Conservation (phyloP, 768 basidiomycete genomes). For the Russula abietina region DNA sequence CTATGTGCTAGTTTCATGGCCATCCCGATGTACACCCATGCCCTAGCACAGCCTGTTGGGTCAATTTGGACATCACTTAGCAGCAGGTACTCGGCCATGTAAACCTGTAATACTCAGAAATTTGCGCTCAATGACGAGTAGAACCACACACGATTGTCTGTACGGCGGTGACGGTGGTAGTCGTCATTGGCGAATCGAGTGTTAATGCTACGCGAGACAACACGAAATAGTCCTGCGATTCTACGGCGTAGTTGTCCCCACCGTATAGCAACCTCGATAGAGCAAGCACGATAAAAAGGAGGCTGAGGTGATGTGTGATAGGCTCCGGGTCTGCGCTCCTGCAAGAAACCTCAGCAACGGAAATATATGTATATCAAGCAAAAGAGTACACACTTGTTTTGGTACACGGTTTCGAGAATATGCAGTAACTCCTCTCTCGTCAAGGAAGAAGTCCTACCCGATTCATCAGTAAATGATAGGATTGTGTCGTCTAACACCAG, state of each 20-base stretch:
- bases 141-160: constrained; percentile 47
- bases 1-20: constrained; percentile 54
- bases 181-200: constrained; percentile 41
- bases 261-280: constrained; percentile 60
- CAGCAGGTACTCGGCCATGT: constrained; percentile 47
- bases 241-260: constrained; percentile 42
- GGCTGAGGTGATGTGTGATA: constrained; percentile 49
- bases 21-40: constrained; percentile 54
- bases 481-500: not conserved
- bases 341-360: not conserved
- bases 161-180: constrained; percentile 51
- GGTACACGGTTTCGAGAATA: constrained; percentile 50
- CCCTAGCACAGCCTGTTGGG: constrained; percentile 39
- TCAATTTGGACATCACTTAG: constrained; percentile 44
- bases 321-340: constrained; percentile 37
- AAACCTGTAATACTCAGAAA: constrained; percentile 30
- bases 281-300: constrained; percentile 62
- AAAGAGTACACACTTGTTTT: constrained; percentile 35
- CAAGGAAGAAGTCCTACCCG: constrained; percentile 47
- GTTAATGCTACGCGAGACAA: constrained; percentile 49
- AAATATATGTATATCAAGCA: not conserved
- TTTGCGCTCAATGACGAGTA: constrained; percentile 26
- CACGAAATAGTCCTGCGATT: constrained; percentile 58
- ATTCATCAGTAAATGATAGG: constrained; percentile 1
- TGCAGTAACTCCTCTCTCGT: constrained; percentile 51